Percentiles rank a stretch among this genome's conserved stretches.
Evolutionary conservation across 768 basidiomycete genomes (phyloP).

Genomic region (Amanita polypyramis): DNA sequence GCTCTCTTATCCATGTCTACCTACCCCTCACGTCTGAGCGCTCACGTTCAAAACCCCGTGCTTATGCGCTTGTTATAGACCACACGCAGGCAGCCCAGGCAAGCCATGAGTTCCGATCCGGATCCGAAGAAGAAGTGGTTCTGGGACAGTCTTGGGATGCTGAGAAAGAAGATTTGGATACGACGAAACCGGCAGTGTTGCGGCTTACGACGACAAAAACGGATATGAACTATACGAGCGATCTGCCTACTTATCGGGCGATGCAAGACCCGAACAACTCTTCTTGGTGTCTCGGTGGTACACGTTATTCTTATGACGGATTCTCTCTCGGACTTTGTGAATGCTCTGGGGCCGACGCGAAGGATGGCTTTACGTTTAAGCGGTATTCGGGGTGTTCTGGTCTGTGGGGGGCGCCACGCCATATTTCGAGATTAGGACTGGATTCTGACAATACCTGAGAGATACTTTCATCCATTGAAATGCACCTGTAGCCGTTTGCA

Average conservation of each 20-base stretch:
- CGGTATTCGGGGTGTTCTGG: conserved; percentile 2
- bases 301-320: background rate
- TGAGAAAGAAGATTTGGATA: background rate
- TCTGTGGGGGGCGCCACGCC: background rate
- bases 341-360: background rate
- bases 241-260: background rate
- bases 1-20: background rate
- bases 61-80: conserved; percentile 1
- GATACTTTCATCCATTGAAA: too few relatives aligned
- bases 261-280: conserved; percentile 1
- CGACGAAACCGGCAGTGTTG: background rate
- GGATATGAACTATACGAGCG: background rate
- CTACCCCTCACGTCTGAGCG: background rate
- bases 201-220: background rate
- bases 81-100: background rate
- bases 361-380: background rate
- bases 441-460: background rate
- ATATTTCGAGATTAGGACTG: background rate
- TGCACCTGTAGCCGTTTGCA: too few relatives aligned
- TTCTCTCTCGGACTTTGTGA: conserved; percentile 2
- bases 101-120: too few relatives aligned
- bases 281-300: conserved; percentile 5
- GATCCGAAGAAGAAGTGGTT: too few relatives aligned
- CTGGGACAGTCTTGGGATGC: background rate
- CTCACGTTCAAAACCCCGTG: background rate